Conservation (phyloP, 352 stramenopile species). For the Pythium oligandrum region DNA sequence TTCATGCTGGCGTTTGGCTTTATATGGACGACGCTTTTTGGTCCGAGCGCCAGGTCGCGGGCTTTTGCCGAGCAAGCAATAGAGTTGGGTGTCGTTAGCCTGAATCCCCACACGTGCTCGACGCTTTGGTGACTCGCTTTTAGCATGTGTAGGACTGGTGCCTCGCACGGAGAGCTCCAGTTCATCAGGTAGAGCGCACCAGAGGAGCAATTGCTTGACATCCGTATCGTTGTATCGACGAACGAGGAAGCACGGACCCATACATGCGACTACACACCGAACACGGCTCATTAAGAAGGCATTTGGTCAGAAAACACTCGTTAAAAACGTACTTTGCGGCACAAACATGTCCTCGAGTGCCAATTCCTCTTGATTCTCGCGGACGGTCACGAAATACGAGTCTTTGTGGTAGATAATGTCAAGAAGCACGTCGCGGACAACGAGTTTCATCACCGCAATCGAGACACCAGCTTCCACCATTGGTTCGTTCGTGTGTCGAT, state of each 20-base stretch:
- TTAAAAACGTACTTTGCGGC: conserved; percentile 32
- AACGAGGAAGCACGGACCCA: conserved; percentile 51
- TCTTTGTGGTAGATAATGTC: conserved; percentile 55
- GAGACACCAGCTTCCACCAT: conserved; percentile 31
- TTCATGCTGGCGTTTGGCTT: conserved; percentile 13
- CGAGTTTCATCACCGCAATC: conserved; percentile 64
- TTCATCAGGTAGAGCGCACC: conserved; percentile 36
- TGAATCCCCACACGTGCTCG: conserved; percentile 9
- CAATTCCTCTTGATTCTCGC: conserved; percentile 48
- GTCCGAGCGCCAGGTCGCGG: background rate
- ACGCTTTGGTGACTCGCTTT: too few species aligned
- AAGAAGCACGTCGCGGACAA: conserved; percentile 56
- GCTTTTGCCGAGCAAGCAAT: conserved; percentile 28
- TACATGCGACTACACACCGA: conserved; percentile 30
- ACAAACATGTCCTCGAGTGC: conserved; percentile 61
- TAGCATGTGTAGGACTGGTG: background rate
- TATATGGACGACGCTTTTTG: background rate
- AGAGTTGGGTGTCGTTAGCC: conserved; percentile 60
- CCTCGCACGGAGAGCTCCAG: conserved; percentile 5
- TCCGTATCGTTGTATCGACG: conserved; percentile 55
- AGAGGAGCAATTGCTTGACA: conserved; percentile 56
- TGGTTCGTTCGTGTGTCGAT: conserved; percentile 33
- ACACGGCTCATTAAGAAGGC: background rate
- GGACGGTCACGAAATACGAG: conserved; percentile 56
- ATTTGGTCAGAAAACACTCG: background rate